Evolutionary conservation across 768 basidiomycete genomes (phyloP).

Genomic region (Phaeolepiota aurea): DNA sequence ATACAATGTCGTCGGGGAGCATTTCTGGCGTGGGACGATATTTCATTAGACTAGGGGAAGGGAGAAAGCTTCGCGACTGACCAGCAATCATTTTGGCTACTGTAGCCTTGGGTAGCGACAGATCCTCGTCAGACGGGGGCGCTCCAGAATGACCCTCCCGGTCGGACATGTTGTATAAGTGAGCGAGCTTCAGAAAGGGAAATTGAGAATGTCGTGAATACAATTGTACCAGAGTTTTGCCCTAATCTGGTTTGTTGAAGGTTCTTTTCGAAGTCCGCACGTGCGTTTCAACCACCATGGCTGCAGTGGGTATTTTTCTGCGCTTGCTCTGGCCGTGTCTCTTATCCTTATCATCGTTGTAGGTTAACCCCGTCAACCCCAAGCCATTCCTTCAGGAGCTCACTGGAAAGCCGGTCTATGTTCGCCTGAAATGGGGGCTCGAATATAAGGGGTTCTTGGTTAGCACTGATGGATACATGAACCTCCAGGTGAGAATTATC

Average conservation of each 20-base stretch:
- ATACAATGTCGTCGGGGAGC: constrained; percentile 78
- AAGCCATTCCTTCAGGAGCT: constrained; percentile 99
- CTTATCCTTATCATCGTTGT: constrained; percentile 9
- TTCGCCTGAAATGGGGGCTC: constrained; percentile 96
- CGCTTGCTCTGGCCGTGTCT: constrained; percentile 2
- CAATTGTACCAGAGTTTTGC: background rate
- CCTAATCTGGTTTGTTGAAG: background rate
- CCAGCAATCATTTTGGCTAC: constrained; percentile 96
- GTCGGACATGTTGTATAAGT: constrained; percentile 80
- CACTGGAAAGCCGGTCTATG: constrained; percentile 93
- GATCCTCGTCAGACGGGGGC: constrained; percentile 78
- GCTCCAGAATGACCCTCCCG: constrained; percentile 66
- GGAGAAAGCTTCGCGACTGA: constrained; percentile 19
- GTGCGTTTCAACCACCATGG: constrained; percentile 50
- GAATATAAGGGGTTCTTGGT: constrained; percentile 99
- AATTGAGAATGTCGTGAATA: background rate
- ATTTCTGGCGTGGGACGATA: constrained; percentile 49
- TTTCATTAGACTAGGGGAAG: constrained; percentile 8
- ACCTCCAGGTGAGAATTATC: constrained; percentile 69
- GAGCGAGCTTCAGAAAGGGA: constrained; percentile 2
- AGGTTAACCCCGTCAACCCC: constrained; percentile 94
- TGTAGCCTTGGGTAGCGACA: constrained; percentile 94
- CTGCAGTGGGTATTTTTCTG: constrained; percentile 38
- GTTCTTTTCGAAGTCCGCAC: constrained; percentile 28
- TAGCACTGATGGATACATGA: constrained; percentile 99